These are phyloP conservation scores for Hyaloscypha variabilis DNA, from an alignment of 495 filamentous ascomycete species.

Conservation along the genomic window DNA sequence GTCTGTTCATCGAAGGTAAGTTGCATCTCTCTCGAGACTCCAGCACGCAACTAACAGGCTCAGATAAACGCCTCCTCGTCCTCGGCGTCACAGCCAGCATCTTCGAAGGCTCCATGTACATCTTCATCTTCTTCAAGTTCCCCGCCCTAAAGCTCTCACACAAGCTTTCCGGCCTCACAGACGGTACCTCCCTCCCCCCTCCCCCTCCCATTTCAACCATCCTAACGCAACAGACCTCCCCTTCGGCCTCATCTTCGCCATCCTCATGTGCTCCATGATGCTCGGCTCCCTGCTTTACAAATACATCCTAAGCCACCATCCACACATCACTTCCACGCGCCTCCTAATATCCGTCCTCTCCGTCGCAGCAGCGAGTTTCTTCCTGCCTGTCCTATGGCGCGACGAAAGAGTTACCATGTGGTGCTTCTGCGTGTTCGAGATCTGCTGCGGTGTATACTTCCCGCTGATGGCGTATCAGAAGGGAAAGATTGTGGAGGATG, in stretches of 20 bases:
- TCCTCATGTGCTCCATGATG: constrained; percentile 59
- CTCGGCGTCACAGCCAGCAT: constrained; percentile 51
- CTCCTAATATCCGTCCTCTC: constrained; percentile 39
- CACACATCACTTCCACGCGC: constrained; percentile 21
- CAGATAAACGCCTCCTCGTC: constrained; percentile 43
- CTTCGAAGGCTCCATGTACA: constrained; percentile 62
- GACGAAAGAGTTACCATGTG: constrained; percentile 51
- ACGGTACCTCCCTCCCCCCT: constrained; percentile 16
- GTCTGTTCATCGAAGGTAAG: constrained; percentile 22
- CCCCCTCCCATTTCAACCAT: neutral
- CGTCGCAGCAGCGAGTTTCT: constrained; percentile 44
- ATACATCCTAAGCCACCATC: constrained; percentile 33
- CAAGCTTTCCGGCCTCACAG: constrained; percentile 21
- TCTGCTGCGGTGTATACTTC: constrained; percentile 56
- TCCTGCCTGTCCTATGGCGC: constrained; percentile 36
- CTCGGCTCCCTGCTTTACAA: constrained; percentile 47
- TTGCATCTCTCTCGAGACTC: neutral
- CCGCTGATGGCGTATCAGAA: constrained; percentile 54
- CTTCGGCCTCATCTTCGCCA: constrained; percentile 58
- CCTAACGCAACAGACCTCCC: constrained; percentile 39
- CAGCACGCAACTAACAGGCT: neutral
- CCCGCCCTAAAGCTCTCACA: constrained; percentile 48
- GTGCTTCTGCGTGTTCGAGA: constrained; percentile 56
- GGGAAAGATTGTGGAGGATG: constrained; percentile 50
- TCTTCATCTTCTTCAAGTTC: constrained; percentile 61